Evolutionary conservation across 148 eudicot genomes (phyloP), one percentile per base, ranked within the genome.

Genomic region (Rhododendron henanense): DNA sequence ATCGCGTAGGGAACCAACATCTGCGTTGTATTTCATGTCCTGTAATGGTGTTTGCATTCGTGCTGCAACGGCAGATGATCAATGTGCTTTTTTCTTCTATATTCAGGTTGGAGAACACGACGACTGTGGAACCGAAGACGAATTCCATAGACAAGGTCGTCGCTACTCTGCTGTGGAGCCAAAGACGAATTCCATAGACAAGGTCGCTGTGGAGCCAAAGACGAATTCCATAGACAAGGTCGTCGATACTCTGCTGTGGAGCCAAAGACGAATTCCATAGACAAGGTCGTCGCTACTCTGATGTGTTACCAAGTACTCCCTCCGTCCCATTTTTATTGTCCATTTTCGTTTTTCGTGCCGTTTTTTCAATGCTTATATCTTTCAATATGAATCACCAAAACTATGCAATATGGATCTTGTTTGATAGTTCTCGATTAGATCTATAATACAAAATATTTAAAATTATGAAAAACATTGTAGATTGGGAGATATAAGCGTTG

Each of bases 111-210:
- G 81, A 28, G 83, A 87, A 82, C 84, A 80, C 88, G 14, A 90
- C 78, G 50, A 84, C 69, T 47, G 45, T 79, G 39, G 93, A 92
- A 77, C 88, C 90, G n/a, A 87, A 88, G 85, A 93, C 94, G 75
- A 95, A 95, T 76, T 81, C 90, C 31, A 90, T 95, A 23, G 98
- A 94, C 88, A 89, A 97, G 87, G 90, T 93, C 18, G 93, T 95
- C 39, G 97, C 98, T 50, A 45, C 48, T 45, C 48, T 45, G 81
- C 69, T 47, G 45, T 83, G 39, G 93, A 92, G 73, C 88, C 90
- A 35, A 88, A 88, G 85, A 93, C 94, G 77, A 95, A 94, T 76
- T 81, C 90, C 31, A 90, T 95, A 23, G 98, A 94, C 88, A 89
- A 97, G 87, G 90, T 93, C 18, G 93, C 94, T 47, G 45, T 83